phyloP scores from a whole-genome alignment of 176 grass and related monocot species.

The Otatea glauca region DNA sequence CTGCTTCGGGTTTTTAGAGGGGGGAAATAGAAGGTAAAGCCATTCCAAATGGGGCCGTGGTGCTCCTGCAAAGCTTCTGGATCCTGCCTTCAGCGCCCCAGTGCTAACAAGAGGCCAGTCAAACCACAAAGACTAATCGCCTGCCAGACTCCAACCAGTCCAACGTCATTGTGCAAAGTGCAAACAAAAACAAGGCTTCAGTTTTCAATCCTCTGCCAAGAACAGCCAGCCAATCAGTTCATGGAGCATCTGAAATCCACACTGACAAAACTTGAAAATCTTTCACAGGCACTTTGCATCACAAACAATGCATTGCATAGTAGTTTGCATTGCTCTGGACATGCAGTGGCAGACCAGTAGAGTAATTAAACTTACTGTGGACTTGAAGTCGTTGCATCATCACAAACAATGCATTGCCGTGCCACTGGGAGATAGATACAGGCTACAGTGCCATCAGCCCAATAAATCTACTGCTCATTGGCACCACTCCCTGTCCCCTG shows the following conservation, averaged over 20 bases:
- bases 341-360: not conserved
- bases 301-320: not conserved
- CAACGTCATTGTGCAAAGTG: not conserved
- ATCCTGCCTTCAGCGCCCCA: not conserved
- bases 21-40: too few relatives aligned
- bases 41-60: too few relatives aligned
- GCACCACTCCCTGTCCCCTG: too few relatives aligned
- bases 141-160: not conserved
- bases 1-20: too few relatives aligned
- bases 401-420: not conserved
- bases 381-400: not conserved
- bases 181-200: not conserved
- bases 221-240: not conserved
- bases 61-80: not conserved
- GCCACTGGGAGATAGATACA: not conserved
- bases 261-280: conserved; percentile 12
- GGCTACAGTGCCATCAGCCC: too few relatives aligned
- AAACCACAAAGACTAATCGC: not conserved
- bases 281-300: not conserved
- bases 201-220: not conserved
- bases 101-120: not conserved
- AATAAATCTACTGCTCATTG: too few relatives aligned
- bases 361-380: not conserved
- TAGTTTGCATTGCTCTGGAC: not conserved
- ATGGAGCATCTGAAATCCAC: not conserved